Percentiles rank a stretch among this genome's conserved stretches.
Conservation (phyloP, 2,329 filamentous ascomycete genomes). For the Rutstroemia sp. region DNA sequence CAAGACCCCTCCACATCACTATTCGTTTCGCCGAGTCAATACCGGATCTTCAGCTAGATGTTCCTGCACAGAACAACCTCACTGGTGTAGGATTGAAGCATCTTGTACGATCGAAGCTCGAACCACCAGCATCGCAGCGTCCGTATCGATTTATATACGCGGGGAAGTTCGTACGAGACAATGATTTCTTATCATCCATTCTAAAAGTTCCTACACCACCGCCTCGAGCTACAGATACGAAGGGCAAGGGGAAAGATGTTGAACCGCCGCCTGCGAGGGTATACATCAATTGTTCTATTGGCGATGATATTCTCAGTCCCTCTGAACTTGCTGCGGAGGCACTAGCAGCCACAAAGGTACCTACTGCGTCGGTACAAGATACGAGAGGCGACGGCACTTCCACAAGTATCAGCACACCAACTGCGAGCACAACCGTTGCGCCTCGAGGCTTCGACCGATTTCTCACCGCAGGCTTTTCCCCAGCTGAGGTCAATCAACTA, state of each 20-base stretch:
- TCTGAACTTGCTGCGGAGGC: conserved; percentile 63
- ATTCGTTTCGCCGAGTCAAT: conserved; percentile 85
- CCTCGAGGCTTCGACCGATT: conserved; percentile 86
- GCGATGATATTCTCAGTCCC: conserved; percentile 62
- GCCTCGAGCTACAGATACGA: conserved; percentile 31
- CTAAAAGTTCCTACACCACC: conserved; percentile 56
- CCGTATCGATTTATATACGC: conserved; percentile 85
- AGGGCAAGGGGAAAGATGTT: conserved; percentile 62
- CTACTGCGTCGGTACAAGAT: conserved; percentile 15
- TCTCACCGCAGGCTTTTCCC: conserved; percentile 70
- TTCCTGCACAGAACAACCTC: conserved; percentile 59
- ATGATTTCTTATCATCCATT: conserved; percentile 57
- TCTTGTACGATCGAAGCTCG: conserved; percentile 67
- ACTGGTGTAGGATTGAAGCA: conserved; percentile 76
- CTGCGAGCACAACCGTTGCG: conserved; percentile 37
- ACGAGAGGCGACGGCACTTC: conserved; percentile 3
- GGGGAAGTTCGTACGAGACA: conserved; percentile 77
- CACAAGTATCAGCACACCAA: conserved; percentile 9
- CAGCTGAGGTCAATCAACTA: conserved; percentile 75
- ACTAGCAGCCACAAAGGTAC: conserved; percentile 26
- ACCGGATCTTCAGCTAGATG: conserved; percentile 73
- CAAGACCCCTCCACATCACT: conserved; percentile 58
- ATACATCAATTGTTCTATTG: conserved; percentile 92
- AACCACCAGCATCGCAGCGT: conserved; percentile 51
- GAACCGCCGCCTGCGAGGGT: conserved; percentile 46